Conservation (phyloP, 208 protist species). For the Leishmania lainsoni region DNA sequence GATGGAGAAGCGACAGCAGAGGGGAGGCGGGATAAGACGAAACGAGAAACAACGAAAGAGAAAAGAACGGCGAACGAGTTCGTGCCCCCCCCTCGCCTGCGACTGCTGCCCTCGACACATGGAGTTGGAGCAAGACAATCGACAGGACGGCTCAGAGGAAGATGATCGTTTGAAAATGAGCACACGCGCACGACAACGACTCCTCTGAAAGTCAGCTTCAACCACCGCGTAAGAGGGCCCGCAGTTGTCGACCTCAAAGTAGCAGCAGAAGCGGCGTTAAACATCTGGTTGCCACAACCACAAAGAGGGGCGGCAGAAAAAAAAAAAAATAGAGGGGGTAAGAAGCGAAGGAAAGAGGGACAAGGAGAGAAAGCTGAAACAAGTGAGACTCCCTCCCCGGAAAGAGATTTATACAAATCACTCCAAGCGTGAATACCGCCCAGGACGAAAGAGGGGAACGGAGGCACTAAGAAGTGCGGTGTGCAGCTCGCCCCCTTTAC, state of each 20-base stretch:
- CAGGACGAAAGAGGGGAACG: background rate
- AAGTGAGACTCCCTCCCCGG: background rate
- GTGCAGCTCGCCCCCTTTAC: background rate
- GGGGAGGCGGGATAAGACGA: background rate
- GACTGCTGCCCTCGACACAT: background rate
- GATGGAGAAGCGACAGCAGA: background rate
- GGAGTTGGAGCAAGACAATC: background rate
- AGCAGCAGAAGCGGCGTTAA: background rate
- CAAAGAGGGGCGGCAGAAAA: background rate
- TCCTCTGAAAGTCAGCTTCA: background rate
- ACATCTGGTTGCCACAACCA: background rate
- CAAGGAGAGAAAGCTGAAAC: background rate
- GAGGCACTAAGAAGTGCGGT: background rate
- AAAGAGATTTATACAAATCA: too few species aligned
- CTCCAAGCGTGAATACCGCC: too few species aligned
- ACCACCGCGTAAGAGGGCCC: background rate
- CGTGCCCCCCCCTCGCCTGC: background rate
- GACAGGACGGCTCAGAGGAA: background rate
- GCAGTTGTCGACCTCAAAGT: background rate
- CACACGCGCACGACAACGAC: background rate
- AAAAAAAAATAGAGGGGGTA: background rate
- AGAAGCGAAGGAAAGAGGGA: background rate
- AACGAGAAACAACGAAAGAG: background rate
- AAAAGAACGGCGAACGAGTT: background rate
- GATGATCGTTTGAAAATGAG: background rate